Conservation (phyloP, 805 yeast genomes). For the Yarrowia keelungensis region DNA sequence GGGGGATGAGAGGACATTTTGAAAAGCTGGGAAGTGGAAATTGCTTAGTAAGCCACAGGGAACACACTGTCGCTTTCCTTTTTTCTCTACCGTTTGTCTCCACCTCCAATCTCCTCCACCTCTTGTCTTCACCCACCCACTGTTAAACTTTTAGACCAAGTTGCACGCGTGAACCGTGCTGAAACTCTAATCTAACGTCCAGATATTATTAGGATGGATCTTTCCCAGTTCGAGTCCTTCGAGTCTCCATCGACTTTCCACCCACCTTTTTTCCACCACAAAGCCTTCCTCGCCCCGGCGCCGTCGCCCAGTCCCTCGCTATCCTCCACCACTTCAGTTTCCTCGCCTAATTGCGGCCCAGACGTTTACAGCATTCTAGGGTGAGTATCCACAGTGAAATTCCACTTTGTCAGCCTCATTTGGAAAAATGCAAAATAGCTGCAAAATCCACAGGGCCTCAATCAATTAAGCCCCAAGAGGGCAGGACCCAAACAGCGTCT, state of each 20-base stretch:
- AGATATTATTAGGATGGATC: slow-evolving; percentile 34
- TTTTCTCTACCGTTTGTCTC: background rate
- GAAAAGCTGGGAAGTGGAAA: no score
- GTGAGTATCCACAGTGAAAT: slow-evolving; percentile 1
- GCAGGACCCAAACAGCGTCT: background rate
- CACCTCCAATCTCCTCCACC: background rate
- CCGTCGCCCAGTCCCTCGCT: slow-evolving; percentile 22
- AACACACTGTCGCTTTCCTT: no score
- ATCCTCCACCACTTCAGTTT: slow-evolving; percentile 13
- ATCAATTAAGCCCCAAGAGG: no score
- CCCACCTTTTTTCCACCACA: background rate
- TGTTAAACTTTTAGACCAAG: background rate
- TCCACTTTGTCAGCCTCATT: background rate
- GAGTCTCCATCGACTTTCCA: slow-evolving; percentile 15
- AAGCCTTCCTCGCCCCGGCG: no score
- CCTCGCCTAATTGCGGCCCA: slow-evolving; percentile 10
- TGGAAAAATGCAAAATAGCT: slow-evolving; percentile 1
- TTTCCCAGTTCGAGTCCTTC: slow-evolving; percentile 30
- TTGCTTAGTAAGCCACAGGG: no score
- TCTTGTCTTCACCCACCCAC: background rate
- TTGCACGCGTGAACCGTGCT: slow-evolving; percentile 25
- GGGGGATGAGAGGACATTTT: no score
- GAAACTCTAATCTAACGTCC: slow-evolving; percentile 19
- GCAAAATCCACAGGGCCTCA: no score
- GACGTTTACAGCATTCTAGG: slow-evolving; percentile 26